Base-by-base conservation (phyloP, 129 eudicot genomes). In the Rutidosis leptorrhynchoides region DNA sequence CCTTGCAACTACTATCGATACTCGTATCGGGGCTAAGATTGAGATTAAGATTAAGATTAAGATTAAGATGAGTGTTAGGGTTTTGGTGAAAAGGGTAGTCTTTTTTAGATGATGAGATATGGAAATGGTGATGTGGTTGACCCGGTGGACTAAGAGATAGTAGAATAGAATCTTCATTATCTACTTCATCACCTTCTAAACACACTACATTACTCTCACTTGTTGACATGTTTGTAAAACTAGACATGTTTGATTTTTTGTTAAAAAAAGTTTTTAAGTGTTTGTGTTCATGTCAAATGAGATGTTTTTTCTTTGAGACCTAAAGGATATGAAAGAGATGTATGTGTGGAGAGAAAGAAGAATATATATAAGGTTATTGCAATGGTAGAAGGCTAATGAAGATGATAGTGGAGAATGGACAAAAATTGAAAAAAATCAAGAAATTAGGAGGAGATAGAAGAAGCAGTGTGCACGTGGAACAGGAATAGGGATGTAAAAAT, bases 131-230 rank as follows among this genome's bases (percentile, higher is more conserved):
- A 40, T 65, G 66, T 8, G 67, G 17, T 79, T 86, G 95, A 58
- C 95, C 95, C 1, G 97, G 97, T 40, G 90, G 97, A 62, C 86
- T 81, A 61, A 89, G 95, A 58, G 95, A 89, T 45, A 89, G 95
- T 19, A 83, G 74, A 24, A 81, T 85, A 23, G 85, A 73, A 23
- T 88, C 89, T 62, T 82, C 84, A 53, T 87, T 85, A 12, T 72
- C 81, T 26, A 79, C 81, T 27, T 81, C 77, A 57, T 69, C 85
- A 48, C 29, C 60, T 65, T 79, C 90, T 67, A 79, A 62, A 71
- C 69, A 84, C 52, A 72, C 83, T 32, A 62, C 7, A 48, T 49
- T 70, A 63, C 82, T 81, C 28, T 79, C 80, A 48, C 82, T 77
- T 10, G 77, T 73, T 37, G 91, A 80, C 71, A 80, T 66, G 76